phyloP scores from a whole-genome alignment of 768 basidiomycete genomes.

The Psilocybe subaeruginosa region DNA sequence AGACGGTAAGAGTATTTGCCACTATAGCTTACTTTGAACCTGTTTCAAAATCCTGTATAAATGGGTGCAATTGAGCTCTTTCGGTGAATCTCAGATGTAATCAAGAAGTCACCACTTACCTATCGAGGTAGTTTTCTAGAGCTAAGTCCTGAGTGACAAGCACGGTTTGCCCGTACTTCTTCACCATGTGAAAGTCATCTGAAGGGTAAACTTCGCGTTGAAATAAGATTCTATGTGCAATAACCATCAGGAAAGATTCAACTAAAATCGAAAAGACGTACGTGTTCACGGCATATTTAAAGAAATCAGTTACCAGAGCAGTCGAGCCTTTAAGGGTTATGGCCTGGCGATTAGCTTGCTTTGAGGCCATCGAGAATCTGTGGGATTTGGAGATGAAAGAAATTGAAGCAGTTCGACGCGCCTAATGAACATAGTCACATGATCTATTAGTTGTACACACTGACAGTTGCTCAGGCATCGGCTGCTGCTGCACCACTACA shows the following conservation, averaged over 20 bases:
- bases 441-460: not conserved
- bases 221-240: slow-evolving; percentile 77
- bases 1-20: not conserved
- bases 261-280: slow-evolving; percentile 39
- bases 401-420: slow-evolving; percentile 19
- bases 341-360: slow-evolving; percentile 65
- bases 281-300: slow-evolving; percentile 99
- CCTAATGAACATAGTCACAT: slow-evolving; percentile 33
- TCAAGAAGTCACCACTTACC: slow-evolving; percentile 54
- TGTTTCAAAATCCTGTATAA: slow-evolving; percentile 79
- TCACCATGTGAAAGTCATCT: slow-evolving; percentile 99
- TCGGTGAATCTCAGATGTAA: not conserved
- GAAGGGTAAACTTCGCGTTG: slow-evolving; percentile 97
- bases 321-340: slow-evolving; percentile 97
- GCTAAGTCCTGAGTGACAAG: slow-evolving; percentile 93
- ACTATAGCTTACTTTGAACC: slow-evolving; percentile 74
- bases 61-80: not conserved
- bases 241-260: slow-evolving; percentile 14
- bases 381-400: slow-evolving; percentile 13
- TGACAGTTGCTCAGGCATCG: not conserved
- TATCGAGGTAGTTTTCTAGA: slow-evolving; percentile 90
- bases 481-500: not conserved
- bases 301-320: slow-evolving; percentile 94
- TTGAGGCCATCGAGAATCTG: slow-evolving; percentile 39
- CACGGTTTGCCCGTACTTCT: slow-evolving; percentile 97